These are phyloP conservation scores for Tillandsia fasciculata DNA, from an alignment of 176 grass and related monocot species.

Conservation along the genomic window DNA sequence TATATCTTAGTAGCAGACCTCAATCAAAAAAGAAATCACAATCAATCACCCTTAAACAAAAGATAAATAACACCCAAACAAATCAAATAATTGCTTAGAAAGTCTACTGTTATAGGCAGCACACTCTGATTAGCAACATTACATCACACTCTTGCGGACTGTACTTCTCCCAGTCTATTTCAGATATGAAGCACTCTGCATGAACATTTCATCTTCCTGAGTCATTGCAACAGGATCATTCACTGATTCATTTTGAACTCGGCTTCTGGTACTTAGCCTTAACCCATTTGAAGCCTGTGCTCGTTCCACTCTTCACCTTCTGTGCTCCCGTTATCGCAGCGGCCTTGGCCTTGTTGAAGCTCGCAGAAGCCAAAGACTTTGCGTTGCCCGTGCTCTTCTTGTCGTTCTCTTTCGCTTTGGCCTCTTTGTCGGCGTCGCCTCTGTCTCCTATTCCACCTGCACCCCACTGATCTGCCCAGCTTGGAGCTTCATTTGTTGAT, in stretches of 20 bases:
- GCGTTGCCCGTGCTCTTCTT: slow-evolving; percentile 36
- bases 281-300: slow-evolving; percentile 52
- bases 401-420: background rate
- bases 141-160: too few species aligned
- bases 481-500: slow-evolving; percentile 21
- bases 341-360: slow-evolving; percentile 50
- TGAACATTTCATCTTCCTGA: too few species aligned
- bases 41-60: too few species aligned
- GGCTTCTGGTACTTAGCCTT: slow-evolving; percentile 58
- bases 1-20: too few species aligned
- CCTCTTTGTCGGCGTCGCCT: background rate
- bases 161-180: too few species aligned
- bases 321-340: slow-evolving; percentile 37
- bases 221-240: too few species aligned
- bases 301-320: slow-evolving; percentile 50
- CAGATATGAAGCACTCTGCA: too few species aligned
- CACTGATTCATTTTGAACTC: background rate
- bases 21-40: too few species aligned
- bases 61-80: too few species aligned
- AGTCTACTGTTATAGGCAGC: too few species aligned
- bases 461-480: slow-evolving; percentile 49
- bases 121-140: too few species aligned
- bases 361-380: slow-evolving; percentile 38
- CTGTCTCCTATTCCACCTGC: slow-evolving; percentile 20
- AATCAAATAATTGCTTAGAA: too few species aligned